Percentiles rank a stretch among this genome's conserved stretches.
These are phyloP conservation scores for Drosera capensis DNA, from an alignment of 148 eudicot genomes.

Conservation along the genomic window DNA sequence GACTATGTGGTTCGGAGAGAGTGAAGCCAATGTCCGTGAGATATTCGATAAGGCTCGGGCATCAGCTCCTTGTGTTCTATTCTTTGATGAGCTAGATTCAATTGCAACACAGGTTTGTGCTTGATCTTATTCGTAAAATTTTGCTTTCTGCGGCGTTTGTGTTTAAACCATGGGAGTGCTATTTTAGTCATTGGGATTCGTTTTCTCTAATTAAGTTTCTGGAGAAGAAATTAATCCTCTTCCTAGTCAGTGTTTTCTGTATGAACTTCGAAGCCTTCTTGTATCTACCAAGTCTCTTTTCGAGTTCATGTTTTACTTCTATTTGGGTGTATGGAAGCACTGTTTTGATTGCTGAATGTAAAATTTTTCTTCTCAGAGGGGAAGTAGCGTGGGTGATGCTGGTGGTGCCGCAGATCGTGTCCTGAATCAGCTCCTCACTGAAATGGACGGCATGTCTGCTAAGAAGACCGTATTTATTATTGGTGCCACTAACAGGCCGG, in stretches of 20 bases:
- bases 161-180: neutral
- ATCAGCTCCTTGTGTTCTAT: conserved; percentile 82
- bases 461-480: conserved; percentile 84
- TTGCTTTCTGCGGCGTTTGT: neutral
- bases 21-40: conserved; percentile 85
- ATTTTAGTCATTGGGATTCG: neutral
- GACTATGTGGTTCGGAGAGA: conserved; percentile 95
- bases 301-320: too few relatives aligned
- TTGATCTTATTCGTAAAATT: neutral
- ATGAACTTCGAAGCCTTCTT: too few relatives aligned
- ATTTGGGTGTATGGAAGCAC: too few relatives aligned
- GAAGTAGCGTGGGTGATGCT: conserved; percentile 81
- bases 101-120: conserved; percentile 74
- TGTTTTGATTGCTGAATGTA: neutral
- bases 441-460: conserved; percentile 92
- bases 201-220: too few relatives aligned
- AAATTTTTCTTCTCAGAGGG: conserved; percentile 31
- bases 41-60: conserved; percentile 77
- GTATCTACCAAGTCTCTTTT: too few relatives aligned
- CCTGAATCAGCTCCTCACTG: conserved; percentile 71
- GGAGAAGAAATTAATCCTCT: too few relatives aligned
- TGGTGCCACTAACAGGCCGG: conserved; percentile 87
- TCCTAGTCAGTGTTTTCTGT: too few relatives aligned
- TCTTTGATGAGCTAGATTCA: conserved; percentile 84
- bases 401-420: conserved; percentile 94